Evolutionary conservation across 83 land plant species (phyloP).

Genomic region (Thuja plicata): DNA sequence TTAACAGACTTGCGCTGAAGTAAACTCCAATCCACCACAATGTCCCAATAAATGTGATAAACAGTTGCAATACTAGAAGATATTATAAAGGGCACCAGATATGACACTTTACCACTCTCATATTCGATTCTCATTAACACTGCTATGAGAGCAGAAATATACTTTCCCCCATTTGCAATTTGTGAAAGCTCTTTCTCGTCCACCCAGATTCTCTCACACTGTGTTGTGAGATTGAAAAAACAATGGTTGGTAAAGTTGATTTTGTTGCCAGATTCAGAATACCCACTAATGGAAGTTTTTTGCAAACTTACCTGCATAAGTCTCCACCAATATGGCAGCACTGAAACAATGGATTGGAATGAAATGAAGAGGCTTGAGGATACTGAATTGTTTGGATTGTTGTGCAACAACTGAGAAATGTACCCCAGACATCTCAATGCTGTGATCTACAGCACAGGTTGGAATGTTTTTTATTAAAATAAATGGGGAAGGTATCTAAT

Average conservation of each 20-base stretch:
- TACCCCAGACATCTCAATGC: constrained; percentile 16
- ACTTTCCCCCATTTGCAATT: constrained; percentile 36
- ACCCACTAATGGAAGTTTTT: background rate
- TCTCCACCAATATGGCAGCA: constrained; percentile 43
- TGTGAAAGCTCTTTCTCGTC: constrained; percentile 25
- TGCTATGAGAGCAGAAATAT: constrained; percentile 31
- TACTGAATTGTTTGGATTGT: background rate
- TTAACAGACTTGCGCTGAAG: constrained; percentile 24
- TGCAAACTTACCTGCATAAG: constrained; percentile 34
- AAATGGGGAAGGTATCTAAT: too few species aligned
- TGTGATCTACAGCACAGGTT: constrained; percentile 20
- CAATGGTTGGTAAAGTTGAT: background rate
- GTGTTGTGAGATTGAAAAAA: background rate
- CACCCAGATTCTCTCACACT: constrained; percentile 32
- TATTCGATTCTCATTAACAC: constrained; percentile 17
- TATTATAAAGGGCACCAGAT: constrained; percentile 10
- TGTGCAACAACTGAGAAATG: background rate
- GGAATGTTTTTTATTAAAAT: background rate
- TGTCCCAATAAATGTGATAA: constrained; percentile 35
- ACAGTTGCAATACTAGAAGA: constrained; percentile 23
- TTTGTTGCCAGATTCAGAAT: too few species aligned
- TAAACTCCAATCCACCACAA: constrained; percentile 37
- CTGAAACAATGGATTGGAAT: constrained; percentile 15
- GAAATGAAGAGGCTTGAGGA: constrained; percentile 15
- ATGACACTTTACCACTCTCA: background rate